phyloP scores from a whole-genome alignment of 768 basidiomycete genomes.

The Guyanaporus albipodus region DNA sequence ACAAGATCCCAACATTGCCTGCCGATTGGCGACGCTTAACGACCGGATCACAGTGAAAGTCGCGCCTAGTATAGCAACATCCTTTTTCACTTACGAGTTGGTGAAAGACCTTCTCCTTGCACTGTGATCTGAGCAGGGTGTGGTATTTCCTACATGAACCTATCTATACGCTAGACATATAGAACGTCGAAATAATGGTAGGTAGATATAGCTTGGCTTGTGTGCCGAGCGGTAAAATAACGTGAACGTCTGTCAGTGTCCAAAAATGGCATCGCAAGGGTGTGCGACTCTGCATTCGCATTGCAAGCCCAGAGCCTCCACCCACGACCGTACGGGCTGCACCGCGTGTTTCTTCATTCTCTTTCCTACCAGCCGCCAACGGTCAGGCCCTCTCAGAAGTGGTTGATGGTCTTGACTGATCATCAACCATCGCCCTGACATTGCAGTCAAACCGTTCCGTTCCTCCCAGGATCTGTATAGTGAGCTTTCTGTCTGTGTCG shows the following conservation, averaged over 20 bases:
- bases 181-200: background rate
- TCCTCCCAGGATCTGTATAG: constrained; percentile 21
- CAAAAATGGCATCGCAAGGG: constrained; percentile 2
- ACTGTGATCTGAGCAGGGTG: constrained; percentile 1
- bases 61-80: constrained; percentile 85
- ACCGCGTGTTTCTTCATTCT: background rate
- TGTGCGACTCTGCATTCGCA: constrained; percentile 1
- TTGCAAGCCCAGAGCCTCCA: constrained; percentile 2
- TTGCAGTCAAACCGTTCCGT: constrained; percentile 9
- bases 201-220: constrained; percentile 3
- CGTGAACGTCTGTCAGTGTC: constrained; percentile 8
- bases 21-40: constrained; percentile 5
- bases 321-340: too few relatives aligned
- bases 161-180: background rate
- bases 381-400: constrained; percentile 5
- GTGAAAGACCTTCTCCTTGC: constrained; percentile 48
- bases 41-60: constrained; percentile 63
- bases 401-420: constrained; percentile 28
- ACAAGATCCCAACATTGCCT: background rate
- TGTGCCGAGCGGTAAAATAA: constrained; percentile 4
- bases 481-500: constrained; percentile 16
- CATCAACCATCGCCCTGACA: constrained; percentile 9
- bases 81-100: constrained; percentile 81
- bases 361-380: background rate
- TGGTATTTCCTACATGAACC: background rate